Evolutionary conservation across 495 filamentous ascomycete genomes (phyloP), one percentile per base, ranked within the genome.

Genomic region (Hyaloscypha hepaticicola): DNA sequence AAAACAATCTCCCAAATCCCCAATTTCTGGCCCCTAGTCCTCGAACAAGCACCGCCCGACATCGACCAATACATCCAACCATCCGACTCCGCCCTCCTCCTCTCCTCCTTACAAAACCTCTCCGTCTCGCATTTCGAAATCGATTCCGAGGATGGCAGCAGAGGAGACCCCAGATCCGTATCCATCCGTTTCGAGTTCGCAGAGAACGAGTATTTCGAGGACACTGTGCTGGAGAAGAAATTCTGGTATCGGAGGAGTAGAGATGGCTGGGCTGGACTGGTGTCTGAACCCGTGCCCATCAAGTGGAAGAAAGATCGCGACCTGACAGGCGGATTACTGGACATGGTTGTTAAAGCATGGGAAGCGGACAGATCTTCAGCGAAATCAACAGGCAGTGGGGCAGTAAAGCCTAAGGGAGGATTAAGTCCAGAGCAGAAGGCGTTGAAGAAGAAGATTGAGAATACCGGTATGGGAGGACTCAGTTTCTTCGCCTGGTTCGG

Each of bases 401-500:
- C 72, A n/a, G 45, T 5, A 34, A 53, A 56, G 14, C 21, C 8
- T 0, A 58, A 33, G 1, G 50, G 60, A 38, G 69, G 53, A 19
- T 58, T 75, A 41, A 77, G 74, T 12, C 74, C 82, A 31, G 82
- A 84, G 60, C 81, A 85, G 61, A 79, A 78, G 67, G 72, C 76
- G 1, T 68, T 86, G 60, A 78, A 78, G 73, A 75, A 79, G 56
- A 76, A 82, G 71, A 81, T 91, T 62, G 84, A 85, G 38, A 70
- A 74, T 11, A 82, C 76, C 51, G 81, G 83, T 33, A 81, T 87
- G 48, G 82, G 83, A 19, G 83, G 83, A 1, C 71, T 82, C 16
- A 91, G 87, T 77, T 96, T 98, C 80, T 98, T 97, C 74, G 82
- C 86, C 45, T 93, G 86, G 85, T 97, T 98, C 72, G 89, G 87